These are phyloP conservation scores for Coleophoma eucalyptorum DNA, from an alignment of 2,329 filamentous ascomycete genomes.

Conservation along the genomic window DNA sequence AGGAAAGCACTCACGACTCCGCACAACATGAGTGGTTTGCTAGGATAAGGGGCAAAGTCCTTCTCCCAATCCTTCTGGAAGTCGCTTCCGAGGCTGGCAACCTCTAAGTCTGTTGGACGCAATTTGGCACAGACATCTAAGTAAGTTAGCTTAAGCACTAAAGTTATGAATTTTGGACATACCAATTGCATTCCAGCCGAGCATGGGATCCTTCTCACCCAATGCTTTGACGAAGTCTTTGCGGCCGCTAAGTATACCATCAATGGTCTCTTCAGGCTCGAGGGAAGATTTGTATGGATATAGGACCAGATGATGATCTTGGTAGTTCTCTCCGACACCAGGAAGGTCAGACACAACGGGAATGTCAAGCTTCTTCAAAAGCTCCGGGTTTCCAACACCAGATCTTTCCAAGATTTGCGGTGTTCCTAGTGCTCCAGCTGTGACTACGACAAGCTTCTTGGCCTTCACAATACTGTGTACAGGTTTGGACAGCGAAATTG, in stretches of 20 bases:
- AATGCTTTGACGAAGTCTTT: conserved; percentile 41
- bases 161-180: conserved; percentile 10
- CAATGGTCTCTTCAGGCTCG: conserved; percentile 44
- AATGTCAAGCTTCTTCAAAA: conserved; percentile 44
- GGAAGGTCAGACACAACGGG: conserved; percentile 41
- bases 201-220: conserved; percentile 39
- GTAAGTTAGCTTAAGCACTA: conserved; percentile 4
- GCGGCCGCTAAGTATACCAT: conserved; percentile 46
- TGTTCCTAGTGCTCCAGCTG: conserved; percentile 31
- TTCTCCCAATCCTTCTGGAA: conserved; percentile 51
- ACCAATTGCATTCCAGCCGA: conserved; percentile 53
- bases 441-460: conserved; percentile 48
- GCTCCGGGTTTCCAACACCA: conserved; percentile 49
- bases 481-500: conserved; percentile 22
- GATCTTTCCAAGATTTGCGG: conserved; percentile 55
- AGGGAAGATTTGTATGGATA: conserved; percentile 48
- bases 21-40: conserved; percentile 41
- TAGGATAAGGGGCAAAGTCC: conserved; percentile 40
- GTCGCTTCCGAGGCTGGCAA: conserved; percentile 46
- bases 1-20: conserved; percentile 45
- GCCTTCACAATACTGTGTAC: conserved; percentile 39
- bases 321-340: conserved; percentile 49
- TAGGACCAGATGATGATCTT: conserved; percentile 51
- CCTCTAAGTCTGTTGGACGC: conserved; percentile 50
- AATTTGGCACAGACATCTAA: conserved; percentile 51